Base-by-base conservation (phyloP, 805 yeast species). In the Zygosaccharomyces lentus region DNA sequence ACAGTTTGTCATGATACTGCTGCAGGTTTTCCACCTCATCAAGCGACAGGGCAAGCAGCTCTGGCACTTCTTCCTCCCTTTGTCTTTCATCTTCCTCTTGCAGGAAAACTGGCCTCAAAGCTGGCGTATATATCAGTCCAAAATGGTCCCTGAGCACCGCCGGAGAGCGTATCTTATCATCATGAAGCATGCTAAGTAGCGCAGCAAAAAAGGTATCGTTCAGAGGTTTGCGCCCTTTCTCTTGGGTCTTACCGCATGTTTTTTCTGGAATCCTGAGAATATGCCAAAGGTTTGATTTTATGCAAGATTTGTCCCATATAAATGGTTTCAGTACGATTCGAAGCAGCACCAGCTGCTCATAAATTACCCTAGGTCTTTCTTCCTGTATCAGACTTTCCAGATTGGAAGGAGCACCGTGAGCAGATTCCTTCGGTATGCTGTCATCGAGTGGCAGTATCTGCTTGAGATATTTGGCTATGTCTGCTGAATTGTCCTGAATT, bases 351-450 rank as follows among this genome's bases (percentile, higher is more conserved):
- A 64, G 45, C 41, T 62, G 66, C 32, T 63, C 60, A 38, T 64
- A 64, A 4, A 64, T 58, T 7, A 64, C 58, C 21, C 48, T 45
- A 12, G 66, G 62, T 37, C 67, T 53, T 34, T 61, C 66, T 12
- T 53, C 61, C 17, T 34, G 19, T 5, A 64, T 43, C 32, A 63
- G 40, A 10, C 50, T 55, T 8, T 45, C 45, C 36, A 61, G 43
- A 3, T 29, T 15, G 19, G 32, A 16, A 4, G 32, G n/a, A 16
- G 23, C 32, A 19, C 23, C 21, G 6, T 15, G 37, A 1, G 27
- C 21, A 15, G 29, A 27, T 3, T 38, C 41, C 25, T 13, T 21
- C 41, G 39, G 42, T 27, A 13, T 15, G 15, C 32, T 31, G 13
- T 16, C 30, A 40, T 39, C 42, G 9, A 27, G 21, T 24, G 52